Base-by-base conservation (phyloP, 2,329 filamentous ascomycete species). In the Dactylellina cionopaga region DNA sequence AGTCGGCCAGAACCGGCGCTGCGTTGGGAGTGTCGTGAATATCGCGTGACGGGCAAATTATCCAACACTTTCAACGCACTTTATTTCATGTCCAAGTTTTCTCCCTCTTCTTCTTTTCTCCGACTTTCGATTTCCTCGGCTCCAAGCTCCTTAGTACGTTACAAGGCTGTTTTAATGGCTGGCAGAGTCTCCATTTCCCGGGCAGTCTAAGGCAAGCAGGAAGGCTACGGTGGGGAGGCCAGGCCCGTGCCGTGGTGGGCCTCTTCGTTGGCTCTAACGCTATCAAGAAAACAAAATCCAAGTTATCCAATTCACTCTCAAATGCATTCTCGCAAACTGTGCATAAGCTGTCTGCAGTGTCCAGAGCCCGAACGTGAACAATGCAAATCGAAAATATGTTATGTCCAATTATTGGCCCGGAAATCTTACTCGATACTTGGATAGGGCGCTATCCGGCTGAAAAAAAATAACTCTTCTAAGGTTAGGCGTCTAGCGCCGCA, bases 1-100 rank as follows among this genome's bases (percentile, higher is more conserved):
- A n/a, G 33, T 56, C 41, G 58, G 51, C 41, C 41, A 56, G 62
- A 66, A 66, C 62, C 51, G 62, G 62, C 22, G 19, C 11, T 51
- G 51, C 17, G 62, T 66, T 66, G 51, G 51, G 31, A 29, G 46
- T 71, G 65, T 71, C 65, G 65, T 71, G 65, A 37, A 27, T 58
- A 71, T 71, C 65, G 65, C 56, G 56, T 71, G 65, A 71, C 56
- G 58, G 10, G 31, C 10, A 41, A 17, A 49, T 43, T 65, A 44
- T 66, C 49, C 62, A 66, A 66, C 62, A 49, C 51, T 13, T 41
- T 9, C 62, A 66, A 66, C 62, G 17, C 55, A 59, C 15, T 39
- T 22, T 17, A 4, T 35, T 35, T 13, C 13, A 6, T 35, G 31
- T 35, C 31, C 6, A 6, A 6, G 6, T 35, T 35, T 13, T 13